A percentile compares a stretch with the other conserved stretches of the same genome.
phyloP scores from a whole-genome alignment of 2,329 filamentous ascomycete genomes.

The Coleophoma eucalyptorum region DNA sequence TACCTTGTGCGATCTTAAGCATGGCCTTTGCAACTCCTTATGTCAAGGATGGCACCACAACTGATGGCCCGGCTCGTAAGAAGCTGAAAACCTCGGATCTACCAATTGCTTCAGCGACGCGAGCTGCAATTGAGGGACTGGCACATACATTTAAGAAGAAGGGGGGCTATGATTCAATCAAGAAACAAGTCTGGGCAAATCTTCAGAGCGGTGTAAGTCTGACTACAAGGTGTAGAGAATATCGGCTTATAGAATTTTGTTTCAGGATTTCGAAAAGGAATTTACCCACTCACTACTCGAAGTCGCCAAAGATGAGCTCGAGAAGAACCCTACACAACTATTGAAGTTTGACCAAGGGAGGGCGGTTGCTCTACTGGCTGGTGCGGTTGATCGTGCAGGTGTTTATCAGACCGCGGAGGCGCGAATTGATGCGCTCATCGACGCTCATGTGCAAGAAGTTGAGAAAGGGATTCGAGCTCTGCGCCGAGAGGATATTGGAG shows the following conservation, averaged over 20 bases:
- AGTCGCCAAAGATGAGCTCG: conserved; percentile 70
- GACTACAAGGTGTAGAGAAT: not conserved
- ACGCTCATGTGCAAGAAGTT: conserved; percentile 56
- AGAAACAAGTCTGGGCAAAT: conserved; percentile 73
- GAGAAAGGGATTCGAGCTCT: conserved; percentile 67
- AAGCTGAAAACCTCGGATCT: conserved; percentile 74
- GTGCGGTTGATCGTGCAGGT: conserved; percentile 71
- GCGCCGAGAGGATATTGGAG: conserved; percentile 63
- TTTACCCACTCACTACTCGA: conserved; percentile 64
- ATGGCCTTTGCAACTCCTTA: conserved; percentile 17
- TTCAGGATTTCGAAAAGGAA: conserved; percentile 64
- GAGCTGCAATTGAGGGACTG: conserved; percentile 69
- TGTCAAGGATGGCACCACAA: conserved; percentile 13
- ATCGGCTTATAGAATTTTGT: conserved; percentile 4
- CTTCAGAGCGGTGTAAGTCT: conserved; percentile 62
- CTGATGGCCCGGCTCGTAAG: conserved; percentile 20
- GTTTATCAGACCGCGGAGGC: conserved; percentile 70
- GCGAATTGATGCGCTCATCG: conserved; percentile 64
- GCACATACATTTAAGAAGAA: conserved; percentile 85
- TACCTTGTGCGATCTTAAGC: not conserved
- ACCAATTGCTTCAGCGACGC: conserved; percentile 68
- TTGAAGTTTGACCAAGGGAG: conserved; percentile 71
- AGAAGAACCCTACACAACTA: conserved; percentile 67
- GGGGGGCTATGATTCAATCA: conserved; percentile 74
- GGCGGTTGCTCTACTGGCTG: conserved; percentile 72